Evolutionary conservation across 2,329 filamentous ascomycete genomes (phyloP).

Genomic region (Aaosphaeria pasadenensis): DNA sequence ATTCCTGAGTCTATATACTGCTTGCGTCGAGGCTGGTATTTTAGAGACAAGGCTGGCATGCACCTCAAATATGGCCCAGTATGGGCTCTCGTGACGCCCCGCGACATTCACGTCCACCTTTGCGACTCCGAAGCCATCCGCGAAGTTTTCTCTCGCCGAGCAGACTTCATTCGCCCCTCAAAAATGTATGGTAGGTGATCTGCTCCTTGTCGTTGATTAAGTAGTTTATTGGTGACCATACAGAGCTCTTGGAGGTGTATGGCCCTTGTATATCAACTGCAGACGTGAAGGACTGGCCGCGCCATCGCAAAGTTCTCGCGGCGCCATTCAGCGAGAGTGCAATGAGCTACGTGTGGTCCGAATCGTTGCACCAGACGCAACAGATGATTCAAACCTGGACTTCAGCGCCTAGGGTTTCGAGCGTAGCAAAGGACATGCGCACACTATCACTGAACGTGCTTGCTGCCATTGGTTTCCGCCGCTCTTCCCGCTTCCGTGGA

Average conservation of each 20-base stretch:
- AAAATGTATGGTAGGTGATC: conserved; percentile 10
- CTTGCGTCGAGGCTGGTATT: conserved; percentile 13
- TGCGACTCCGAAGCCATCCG: conserved; percentile 11
- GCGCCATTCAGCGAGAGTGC: conserved; percentile 42
- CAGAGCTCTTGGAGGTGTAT: conserved; percentile 4
- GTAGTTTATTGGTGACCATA: neutral
- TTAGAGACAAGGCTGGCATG: conserved; percentile 10
- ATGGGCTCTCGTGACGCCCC: conserved; percentile 10
- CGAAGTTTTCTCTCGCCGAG: conserved; percentile 7
- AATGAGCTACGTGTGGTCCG: conserved; percentile 48
- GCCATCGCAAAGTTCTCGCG: conserved; percentile 39
- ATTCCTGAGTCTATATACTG: neutral
- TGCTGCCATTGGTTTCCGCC: conserved; percentile 24
- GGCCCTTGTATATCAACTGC: conserved; percentile 4
- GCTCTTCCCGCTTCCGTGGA: conserved; percentile 4
- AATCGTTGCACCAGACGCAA: conserved; percentile 57
- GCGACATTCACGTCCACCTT: conserved; percentile 8
- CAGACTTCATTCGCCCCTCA: conserved; percentile 11
- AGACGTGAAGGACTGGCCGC: conserved; percentile 31
- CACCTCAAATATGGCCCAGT: conserved; percentile 11
- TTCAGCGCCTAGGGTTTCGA: conserved; percentile 2
- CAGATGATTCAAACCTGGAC: conserved; percentile 7
- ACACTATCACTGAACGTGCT: conserved; percentile 32
- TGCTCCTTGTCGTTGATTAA: neutral
- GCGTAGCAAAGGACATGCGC: conserved; percentile 17